Conservation (phyloP, 2,329 filamentous ascomycete species). For the Colletotrichum ledebouriae region DNA sequence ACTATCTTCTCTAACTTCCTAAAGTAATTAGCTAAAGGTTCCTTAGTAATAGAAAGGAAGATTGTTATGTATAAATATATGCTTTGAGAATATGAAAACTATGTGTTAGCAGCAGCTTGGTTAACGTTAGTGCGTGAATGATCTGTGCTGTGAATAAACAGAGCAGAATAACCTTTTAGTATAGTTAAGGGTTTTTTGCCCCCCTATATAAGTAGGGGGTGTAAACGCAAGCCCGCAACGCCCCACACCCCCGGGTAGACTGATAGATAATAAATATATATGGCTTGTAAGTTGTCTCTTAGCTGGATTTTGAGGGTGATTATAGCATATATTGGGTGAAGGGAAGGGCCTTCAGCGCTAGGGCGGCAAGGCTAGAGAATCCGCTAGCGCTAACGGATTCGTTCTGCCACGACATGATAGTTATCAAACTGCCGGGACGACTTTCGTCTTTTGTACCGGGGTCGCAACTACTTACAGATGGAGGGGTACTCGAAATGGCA, state of each 20-base stretch:
- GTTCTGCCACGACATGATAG: not conserved
- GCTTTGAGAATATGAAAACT: not conserved
- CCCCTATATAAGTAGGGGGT: too few species aligned
- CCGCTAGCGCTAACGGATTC: not conserved
- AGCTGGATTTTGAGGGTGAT: not conserved
- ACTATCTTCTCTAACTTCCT: not conserved
- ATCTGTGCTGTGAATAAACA: not conserved
- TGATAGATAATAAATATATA: not conserved
- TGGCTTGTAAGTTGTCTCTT: not conserved
- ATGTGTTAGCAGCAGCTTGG: not conserved
- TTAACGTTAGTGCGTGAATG: not conserved
- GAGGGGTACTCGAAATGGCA: not conserved
- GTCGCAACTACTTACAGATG: not conserved
- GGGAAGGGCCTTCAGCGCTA: not conserved
- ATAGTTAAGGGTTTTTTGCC: not conserved
- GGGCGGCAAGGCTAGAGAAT: not conserved
- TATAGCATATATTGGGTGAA: not conserved
- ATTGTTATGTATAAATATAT: not conserved
- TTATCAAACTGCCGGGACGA: not conserved
- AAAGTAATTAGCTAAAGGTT: not conserved
- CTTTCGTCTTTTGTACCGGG: not conserved
- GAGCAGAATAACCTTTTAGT: too few species aligned
- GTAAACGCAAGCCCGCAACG: not conserved
- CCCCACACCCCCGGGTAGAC: too few species aligned
- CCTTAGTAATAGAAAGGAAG: not conserved